These are phyloP conservation scores for Pseudogymnoascus sp. DNA, from an alignment of 2,329 filamentous ascomycete species.

Conservation along the genomic window DNA sequence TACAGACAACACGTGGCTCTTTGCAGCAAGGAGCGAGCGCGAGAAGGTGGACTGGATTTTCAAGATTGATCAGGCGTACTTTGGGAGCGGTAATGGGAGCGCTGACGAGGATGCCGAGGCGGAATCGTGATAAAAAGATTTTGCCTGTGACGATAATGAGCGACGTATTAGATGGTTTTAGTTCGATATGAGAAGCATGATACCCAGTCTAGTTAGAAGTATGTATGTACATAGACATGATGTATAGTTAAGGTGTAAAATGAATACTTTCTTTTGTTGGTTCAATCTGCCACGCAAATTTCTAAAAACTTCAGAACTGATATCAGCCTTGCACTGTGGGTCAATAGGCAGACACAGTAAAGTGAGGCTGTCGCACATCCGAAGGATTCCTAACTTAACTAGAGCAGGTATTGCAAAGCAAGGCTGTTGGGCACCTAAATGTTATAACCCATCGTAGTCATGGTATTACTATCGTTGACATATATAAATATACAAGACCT, in stretches of 20 bases:
- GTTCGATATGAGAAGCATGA: neutral
- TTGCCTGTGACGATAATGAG: neutral
- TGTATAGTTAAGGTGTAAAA: neutral
- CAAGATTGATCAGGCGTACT: conserved; percentile 67
- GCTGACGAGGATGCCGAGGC: conserved; percentile 5
- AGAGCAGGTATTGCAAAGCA: too few relatives aligned
- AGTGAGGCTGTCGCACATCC: too few relatives aligned
- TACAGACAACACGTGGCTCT: conserved; percentile 89
- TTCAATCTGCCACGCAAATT: too few relatives aligned
- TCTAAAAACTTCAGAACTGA: too few relatives aligned
- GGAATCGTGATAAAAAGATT: neutral
- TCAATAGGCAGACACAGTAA: too few relatives aligned
- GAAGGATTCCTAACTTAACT: too few relatives aligned
- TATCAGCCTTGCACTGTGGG: too few relatives aligned
- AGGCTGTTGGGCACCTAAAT: too few relatives aligned
- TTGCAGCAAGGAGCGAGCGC: conserved; percentile 78
- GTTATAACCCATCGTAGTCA: too few relatives aligned
- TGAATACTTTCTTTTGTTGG: neutral
- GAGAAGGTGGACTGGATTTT: conserved; percentile 98
- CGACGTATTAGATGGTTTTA: neutral
- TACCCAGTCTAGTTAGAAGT: conserved; percentile 4
- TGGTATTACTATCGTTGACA: too few relatives aligned
- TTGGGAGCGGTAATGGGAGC: conserved; percentile 21
- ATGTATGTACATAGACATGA: neutral
- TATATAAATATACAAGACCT: too few relatives aligned